A percentile compares a stretch with the other conserved stretches of the same genome.
These are phyloP conservation scores for Syzygium aromaticum DNA, from an alignment of 345 rosid genomes.

Conservation along the genomic window DNA sequence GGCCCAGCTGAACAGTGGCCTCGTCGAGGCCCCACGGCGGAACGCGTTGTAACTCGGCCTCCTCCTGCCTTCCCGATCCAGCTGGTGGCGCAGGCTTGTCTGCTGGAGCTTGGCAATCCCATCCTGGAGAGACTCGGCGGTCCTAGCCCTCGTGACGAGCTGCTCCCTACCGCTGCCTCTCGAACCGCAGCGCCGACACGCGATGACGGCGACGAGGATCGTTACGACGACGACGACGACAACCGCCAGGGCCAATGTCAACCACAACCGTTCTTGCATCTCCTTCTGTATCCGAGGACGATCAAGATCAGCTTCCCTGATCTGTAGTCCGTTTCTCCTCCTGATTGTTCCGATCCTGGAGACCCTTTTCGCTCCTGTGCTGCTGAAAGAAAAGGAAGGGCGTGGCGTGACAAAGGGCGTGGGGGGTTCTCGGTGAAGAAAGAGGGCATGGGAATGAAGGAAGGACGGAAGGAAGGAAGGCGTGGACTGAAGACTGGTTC, in stretches of 20 bases:
- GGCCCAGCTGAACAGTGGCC: constrained; percentile 57
- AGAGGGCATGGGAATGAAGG: neutral
- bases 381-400: neutral
- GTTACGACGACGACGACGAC: constrained; percentile 12
- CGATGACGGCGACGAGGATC: constrained; percentile 16
- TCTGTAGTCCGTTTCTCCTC: neutral
- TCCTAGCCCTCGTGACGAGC: neutral
- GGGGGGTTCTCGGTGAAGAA: neutral
- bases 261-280: constrained; percentile 31
- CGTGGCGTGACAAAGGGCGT: neutral
- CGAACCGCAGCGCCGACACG: constrained; percentile 37
- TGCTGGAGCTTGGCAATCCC: constrained; percentile 62
- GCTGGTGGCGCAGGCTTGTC: constrained; percentile 20
- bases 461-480: neutral
- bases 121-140: constrained; percentile 28
- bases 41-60: constrained; percentile 38
- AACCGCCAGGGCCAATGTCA: constrained; percentile 21
- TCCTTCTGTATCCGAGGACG: constrained; percentile 5
- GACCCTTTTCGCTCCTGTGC: neutral
- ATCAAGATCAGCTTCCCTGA: neutral
- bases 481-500: neutral
- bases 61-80: constrained; percentile 38
- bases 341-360: neutral
- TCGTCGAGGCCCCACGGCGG: constrained; percentile 30
- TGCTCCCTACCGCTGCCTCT: constrained; percentile 4